Evolutionary conservation across 192 early-diverging fungal genomes (phyloP).

Genomic region (Chytriomyces sp.): DNA sequence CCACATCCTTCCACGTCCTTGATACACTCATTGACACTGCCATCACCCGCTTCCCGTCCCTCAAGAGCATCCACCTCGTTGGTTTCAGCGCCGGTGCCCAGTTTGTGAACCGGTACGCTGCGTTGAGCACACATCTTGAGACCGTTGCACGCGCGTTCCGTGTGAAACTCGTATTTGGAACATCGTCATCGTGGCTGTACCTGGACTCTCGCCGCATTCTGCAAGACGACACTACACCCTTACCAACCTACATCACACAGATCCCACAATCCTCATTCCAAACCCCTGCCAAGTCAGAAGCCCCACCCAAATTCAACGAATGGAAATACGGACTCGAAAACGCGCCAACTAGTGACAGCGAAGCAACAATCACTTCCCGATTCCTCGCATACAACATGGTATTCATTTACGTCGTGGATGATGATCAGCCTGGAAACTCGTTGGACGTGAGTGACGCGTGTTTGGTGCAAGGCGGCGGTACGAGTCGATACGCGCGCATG

Average conservation of each 20-base stretch:
- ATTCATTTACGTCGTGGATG: slow-evolving; percentile 1
- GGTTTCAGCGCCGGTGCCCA: slow-evolving; percentile 22
- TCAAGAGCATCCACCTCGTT: background rate
- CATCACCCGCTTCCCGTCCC: background rate
- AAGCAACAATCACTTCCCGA: background rate
- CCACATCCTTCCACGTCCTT: background rate
- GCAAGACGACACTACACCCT: too few species aligned
- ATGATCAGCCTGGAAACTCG: background rate
- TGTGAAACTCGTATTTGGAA: slow-evolving; percentile 2
- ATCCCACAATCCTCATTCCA: background rate
- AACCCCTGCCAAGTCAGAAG: background rate
- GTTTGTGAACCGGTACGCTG: slow-evolving; percentile 20
- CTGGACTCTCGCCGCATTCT: slow-evolving; percentile 3
- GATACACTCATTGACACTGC: background rate
- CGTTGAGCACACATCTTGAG: background rate
- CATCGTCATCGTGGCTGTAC: slow-evolving; percentile 26
- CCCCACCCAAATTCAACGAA: background rate
- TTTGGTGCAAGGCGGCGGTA: background rate
- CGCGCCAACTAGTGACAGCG: background rate
- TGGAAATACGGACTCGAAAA: slow-evolving; percentile 7
- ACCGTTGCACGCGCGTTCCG: background rate
- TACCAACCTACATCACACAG: background rate
- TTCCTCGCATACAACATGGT: background rate
- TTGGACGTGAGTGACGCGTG: background rate
- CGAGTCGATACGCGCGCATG: background rate